phyloP scores from a whole-genome alignment of 306 rosid genomes.

The Neltuma alba region DNA sequence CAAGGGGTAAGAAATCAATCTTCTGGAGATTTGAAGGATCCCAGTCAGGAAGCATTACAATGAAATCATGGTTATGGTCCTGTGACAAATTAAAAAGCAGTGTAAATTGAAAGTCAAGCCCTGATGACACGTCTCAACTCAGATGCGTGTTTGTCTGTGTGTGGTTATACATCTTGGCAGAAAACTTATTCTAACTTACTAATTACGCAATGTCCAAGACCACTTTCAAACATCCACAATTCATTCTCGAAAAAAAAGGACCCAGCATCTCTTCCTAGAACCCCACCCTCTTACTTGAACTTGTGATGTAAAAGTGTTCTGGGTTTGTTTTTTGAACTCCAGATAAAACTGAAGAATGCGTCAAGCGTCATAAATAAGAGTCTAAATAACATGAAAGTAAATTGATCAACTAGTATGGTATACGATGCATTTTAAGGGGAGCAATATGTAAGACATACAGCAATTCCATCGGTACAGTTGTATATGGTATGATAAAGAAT shows the following conservation, averaged over 20 bases:
- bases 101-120: slow-evolving; percentile 22
- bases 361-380: background rate
- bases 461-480: slow-evolving; percentile 87
- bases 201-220: background rate
- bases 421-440: background rate
- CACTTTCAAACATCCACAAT: slow-evolving; percentile 3
- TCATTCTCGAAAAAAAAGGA: background rate
- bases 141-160: background rate
- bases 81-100: slow-evolving; percentile 40
- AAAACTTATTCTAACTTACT: background rate
- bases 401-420: background rate
- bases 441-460: slow-evolving; percentile 47
- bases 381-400: background rate
- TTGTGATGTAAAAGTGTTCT: background rate
- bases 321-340: background rate
- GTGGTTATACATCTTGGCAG: background rate
- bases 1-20: slow-evolving; percentile 41
- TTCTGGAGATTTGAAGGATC: slow-evolving; percentile 57
- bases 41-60: slow-evolving; percentile 89
- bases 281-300: background rate
- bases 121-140: slow-evolving; percentile 15
- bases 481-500: slow-evolving; percentile 88
- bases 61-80: slow-evolving; percentile 91
- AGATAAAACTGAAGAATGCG: background rate
- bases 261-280: background rate